These are phyloP conservation scores for Oryza nivara DNA, from an alignment of 176 grass and related monocot species.

Conservation along the genomic window DNA sequence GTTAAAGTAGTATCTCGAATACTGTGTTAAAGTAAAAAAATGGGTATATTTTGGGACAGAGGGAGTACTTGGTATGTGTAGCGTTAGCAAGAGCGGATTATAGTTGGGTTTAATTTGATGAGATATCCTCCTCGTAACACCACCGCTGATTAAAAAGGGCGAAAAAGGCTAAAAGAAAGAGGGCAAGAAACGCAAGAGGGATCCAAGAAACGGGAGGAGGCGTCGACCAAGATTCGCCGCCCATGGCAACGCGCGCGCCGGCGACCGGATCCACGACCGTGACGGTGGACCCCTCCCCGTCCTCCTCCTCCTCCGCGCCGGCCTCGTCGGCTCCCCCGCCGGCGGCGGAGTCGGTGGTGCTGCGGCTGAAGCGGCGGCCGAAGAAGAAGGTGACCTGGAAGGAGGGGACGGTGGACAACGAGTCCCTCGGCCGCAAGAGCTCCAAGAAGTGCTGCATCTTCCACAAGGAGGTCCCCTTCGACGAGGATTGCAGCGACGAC, in stretches of 20 bases:
- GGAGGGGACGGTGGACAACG: constrained; percentile 96
- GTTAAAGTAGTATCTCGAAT: too few species aligned
- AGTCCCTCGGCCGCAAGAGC: constrained; percentile 87
- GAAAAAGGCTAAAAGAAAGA: too few species aligned
- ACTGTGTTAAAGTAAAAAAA: too few species aligned
- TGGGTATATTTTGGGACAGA: too few species aligned
- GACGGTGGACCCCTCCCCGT: constrained; percentile 42
- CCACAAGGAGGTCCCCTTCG: constrained; percentile 91
- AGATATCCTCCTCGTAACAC: too few species aligned
- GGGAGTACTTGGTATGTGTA: too few species aligned
- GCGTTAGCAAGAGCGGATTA: too few species aligned
- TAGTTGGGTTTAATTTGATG: too few species aligned
- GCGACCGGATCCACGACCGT: constrained; percentile 62
- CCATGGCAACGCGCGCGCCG: constrained; percentile 45
- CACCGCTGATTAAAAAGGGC: too few species aligned
- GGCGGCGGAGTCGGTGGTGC: constrained; percentile 58
- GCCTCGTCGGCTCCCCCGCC: neutral
- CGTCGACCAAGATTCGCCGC: neutral
- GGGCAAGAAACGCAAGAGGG: too few species aligned
- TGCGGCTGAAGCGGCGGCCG: constrained; percentile 64
- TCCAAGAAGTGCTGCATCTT: constrained; percentile 99
- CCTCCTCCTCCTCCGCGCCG: neutral
- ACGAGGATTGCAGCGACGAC: constrained; percentile 93
- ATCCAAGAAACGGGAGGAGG: neutral
- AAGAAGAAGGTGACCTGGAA: constrained; percentile 93